phyloP scores from a whole-genome alignment of 1,139 yeast species.

The Pichia sp. region DNA sequence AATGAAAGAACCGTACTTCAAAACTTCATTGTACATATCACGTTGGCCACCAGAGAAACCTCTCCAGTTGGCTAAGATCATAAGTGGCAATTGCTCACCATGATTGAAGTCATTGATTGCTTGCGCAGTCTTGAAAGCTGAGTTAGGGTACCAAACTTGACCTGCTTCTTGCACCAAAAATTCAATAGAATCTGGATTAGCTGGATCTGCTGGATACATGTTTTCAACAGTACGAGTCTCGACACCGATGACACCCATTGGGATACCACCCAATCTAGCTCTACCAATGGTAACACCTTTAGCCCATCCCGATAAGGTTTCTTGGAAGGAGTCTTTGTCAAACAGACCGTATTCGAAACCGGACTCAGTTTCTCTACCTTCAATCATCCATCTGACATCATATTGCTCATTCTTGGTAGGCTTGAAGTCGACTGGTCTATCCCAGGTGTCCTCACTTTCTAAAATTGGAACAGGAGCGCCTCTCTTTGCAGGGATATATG shows the following conservation, averaged over 20 bases:
- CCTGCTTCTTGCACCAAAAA: slow-evolving; percentile 90
- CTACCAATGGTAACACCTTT: slow-evolving; percentile 97
- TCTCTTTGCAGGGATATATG: slow-evolving; percentile 91
- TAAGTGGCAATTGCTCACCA: slow-evolving; percentile 95
- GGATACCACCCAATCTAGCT: slow-evolving; percentile 98
- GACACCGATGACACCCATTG: slow-evolving; percentile 95
- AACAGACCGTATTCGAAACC: slow-evolving; percentile 86
- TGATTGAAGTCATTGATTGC: slow-evolving; percentile 95
- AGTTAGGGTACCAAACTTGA: slow-evolving; percentile 99
- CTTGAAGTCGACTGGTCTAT: slow-evolving; percentile 78
- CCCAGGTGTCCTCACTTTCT: slow-evolving; percentile 83
- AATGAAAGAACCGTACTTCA: slow-evolving; percentile 92
- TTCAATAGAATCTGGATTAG: slow-evolving; percentile 92
- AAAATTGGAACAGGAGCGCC: slow-evolving; percentile 88
- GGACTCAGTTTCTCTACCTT: slow-evolving; percentile 65
- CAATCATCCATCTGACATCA: slow-evolving; percentile 94
- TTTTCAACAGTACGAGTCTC: slow-evolving; percentile 89
- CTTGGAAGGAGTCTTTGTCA: slow-evolving; percentile 90
- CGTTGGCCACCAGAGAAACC: slow-evolving; percentile 99
- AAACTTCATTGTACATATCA: slow-evolving; percentile 97
- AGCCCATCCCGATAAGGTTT: slow-evolving; percentile 98
- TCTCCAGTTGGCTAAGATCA: slow-evolving; percentile 99
- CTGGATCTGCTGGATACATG: slow-evolving; percentile 94
- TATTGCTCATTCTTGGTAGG: slow-evolving; percentile 73
- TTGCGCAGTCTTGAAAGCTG: slow-evolving; percentile 98